A percentile compares a stretch with the other conserved stretches of the same genome.
Evolutionary conservation across 371 early-diverging fungal genomes (phyloP).

Genomic region (Mortierella polycephala): DNA sequence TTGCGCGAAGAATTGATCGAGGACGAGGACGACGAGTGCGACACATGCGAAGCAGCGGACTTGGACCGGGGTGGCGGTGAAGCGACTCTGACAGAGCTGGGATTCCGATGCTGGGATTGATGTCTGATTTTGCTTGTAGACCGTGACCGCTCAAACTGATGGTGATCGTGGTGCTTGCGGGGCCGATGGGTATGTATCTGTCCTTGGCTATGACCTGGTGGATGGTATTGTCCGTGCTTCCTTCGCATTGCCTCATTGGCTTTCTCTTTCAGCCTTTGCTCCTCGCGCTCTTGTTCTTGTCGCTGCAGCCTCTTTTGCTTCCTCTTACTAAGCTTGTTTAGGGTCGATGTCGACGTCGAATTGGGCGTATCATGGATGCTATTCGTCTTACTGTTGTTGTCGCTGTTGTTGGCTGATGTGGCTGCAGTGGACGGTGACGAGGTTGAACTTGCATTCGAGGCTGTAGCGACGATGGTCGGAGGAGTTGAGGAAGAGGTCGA

Average conservation of each 20-base stretch:
- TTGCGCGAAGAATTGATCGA: constrained; percentile 17
- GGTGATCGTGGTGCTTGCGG: constrained; percentile 31
- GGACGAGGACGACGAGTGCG: constrained; percentile 22
- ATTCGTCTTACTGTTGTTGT: constrained; percentile 3
- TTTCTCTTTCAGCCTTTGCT: constrained; percentile 23
- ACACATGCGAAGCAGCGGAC: constrained; percentile 14
- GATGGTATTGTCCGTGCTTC: constrained; percentile 46
- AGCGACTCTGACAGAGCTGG: constrained; percentile 18
- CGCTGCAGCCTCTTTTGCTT: constrained; percentile 35
- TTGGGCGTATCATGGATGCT: neutral
- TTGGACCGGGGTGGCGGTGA: constrained; percentile 22
- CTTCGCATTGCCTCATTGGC: constrained; percentile 43
- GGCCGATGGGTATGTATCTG: constrained; percentile 38
- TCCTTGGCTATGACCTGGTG: constrained; percentile 40
- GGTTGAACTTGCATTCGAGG: constrained; percentile 3
- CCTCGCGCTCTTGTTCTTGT: constrained; percentile 33
- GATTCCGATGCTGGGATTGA: constrained; percentile 15
- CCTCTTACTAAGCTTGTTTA: constrained; percentile 3
- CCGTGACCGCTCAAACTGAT: constrained; percentile 29
- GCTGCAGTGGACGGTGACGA: constrained; percentile 13
- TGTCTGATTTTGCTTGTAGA: constrained; percentile 12
- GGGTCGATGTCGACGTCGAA: neutral
- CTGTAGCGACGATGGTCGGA: neutral
- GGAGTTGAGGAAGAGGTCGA: constrained; percentile 1
- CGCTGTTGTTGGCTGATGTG: constrained; percentile 4